Evolutionary conservation across 441 rosid species (phyloP), one percentile per base, ranked within the genome.

Genomic region (Populus hybrid): DNA sequence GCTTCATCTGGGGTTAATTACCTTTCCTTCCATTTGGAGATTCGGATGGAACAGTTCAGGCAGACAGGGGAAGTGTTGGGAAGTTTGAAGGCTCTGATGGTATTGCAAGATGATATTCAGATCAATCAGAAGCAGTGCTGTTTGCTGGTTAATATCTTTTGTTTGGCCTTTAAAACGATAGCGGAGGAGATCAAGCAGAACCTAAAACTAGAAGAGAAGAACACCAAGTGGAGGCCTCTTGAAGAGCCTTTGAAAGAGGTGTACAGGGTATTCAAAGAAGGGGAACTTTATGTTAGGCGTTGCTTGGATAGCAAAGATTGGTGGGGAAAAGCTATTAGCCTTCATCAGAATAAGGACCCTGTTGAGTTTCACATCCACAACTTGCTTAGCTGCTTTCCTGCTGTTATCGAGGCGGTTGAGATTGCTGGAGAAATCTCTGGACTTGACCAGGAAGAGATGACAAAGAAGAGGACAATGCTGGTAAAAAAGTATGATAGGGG

Each of bases 41-140:
- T 80, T 75, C 46, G 19, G 50, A 93, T 93, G 99, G 99, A 97
- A 79, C 98, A 93, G 76, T 97, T 97, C 84, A 83, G 99, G 79
- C 97, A 94, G 82, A 84, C 93, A 19, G 98, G 99, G 19, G 98
- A 92, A 88, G 98, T 89, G 53, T 75, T 93, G 30, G 98, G 99
- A 69, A 93, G 98, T 83, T 80, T 94, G 80, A 93, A 89, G 80
- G 95, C 98, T 69, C 70, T 92, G 8, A 93, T 94, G 97, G 95
- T 94, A 64, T 86, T 97, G 84, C 94, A 89, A 75, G 93, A 89
- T 5, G 92, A 88, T 0, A 86, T 88, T 73, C 89, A 81, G 40
- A 91, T 97, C 88, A 97, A 97, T 81, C 87, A 80, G 66, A 85
- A 89, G 36, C 98, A 97, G 76, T 94, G 98, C 21, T 84, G 85